Evolutionary conservation across 768 basidiomycete species (phyloP), one percentile per base, ranked within the genome.

Genomic region (Auricularia sp.): DNA sequence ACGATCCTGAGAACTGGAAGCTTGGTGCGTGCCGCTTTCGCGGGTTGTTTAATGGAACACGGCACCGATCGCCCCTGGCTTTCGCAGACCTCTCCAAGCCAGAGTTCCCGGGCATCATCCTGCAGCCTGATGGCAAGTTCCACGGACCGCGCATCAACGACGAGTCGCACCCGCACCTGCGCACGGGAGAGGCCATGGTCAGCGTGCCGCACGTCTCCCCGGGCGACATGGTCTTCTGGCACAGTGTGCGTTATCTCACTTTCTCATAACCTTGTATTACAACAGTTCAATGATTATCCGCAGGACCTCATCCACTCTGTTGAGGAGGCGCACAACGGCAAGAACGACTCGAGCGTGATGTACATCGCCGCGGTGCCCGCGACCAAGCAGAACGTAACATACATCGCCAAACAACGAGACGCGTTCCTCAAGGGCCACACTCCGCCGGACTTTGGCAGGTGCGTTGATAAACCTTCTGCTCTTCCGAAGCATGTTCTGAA

Each of bases 191-290:
- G 59, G 84, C 84, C 1, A 90, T 91, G 87, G 83, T 83, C 58
- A 72, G 73, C 2, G 77, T 88, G 8, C 89, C 89, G 1, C 82
- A 79, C 66, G 89, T 91, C 4, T 77, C 79, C 62, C 88, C 89
- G 0, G 90, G 90, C 1, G 90, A 91, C 70, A 84, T 86, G 69
- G 87, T 89, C 3, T 90, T 87, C 74, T 90, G 89, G 87, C 87
- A 88, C 56, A 59, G 56, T 18, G 39, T 42, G 39, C 39, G 39
- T 42, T 42, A 7, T 42, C 39, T 14, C 39, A 14, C 39, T 14
- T 7, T 8, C 12, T 14, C 39, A 42, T 7, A 7, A 7, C 0
- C 39, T 39, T 39, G 39, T 39, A 39, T 39, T 42, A 29, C 29
- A 29, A 29, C 2, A 29, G 3, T 29, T 29, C 29, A 3, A 29